Percentiles rank a stretch among this genome's conserved stretches.
Evolutionary conservation across 768 basidiomycete species (phyloP).

Genomic region (Rhodocollybia butyracea): DNA sequence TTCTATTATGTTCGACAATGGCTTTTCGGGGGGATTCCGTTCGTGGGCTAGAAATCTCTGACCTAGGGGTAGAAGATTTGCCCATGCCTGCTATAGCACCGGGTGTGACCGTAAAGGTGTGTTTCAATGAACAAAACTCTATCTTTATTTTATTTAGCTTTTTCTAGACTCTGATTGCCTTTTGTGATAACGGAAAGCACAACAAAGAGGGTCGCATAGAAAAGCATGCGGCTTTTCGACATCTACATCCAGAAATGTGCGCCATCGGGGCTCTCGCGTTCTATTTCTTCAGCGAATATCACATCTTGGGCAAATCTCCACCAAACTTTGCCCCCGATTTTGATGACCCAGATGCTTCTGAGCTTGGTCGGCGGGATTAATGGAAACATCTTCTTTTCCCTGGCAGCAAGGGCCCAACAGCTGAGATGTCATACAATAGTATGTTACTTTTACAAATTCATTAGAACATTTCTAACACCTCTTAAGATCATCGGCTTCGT

Average conservation of each 20-base stretch:
- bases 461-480: not conserved
- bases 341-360: conserved; percentile 12
- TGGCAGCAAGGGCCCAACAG: not conserved
- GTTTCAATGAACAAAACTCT: not conserved
- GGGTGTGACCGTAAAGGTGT: not conserved
- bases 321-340: conserved; percentile 21
- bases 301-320: conserved; percentile 13
- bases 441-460: conserved; percentile 3
- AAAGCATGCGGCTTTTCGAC: not conserved
- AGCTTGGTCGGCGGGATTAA: conserved; percentile 22
- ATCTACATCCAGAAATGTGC: conserved; percentile 18
- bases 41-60: not conserved
- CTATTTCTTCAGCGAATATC: conserved; percentile 21
- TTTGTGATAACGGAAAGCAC: not conserved
- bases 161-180: not conserved
- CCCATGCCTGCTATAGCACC: not conserved
- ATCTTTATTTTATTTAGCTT: not conserved
- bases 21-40: not conserved
- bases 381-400: conserved; percentile 17
- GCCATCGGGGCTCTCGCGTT: conserved; percentile 16
- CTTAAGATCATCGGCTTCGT: conserved; percentile 24
- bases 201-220: not conserved
- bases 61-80: not conserved
- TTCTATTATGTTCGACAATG: not conserved
- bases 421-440: conserved; percentile 28